Evolutionary conservation across 2,329 filamentous ascomycete genomes (phyloP), one percentile per base, ranked within the genome.

Genomic region (Metarhizium brunneum): DNA sequence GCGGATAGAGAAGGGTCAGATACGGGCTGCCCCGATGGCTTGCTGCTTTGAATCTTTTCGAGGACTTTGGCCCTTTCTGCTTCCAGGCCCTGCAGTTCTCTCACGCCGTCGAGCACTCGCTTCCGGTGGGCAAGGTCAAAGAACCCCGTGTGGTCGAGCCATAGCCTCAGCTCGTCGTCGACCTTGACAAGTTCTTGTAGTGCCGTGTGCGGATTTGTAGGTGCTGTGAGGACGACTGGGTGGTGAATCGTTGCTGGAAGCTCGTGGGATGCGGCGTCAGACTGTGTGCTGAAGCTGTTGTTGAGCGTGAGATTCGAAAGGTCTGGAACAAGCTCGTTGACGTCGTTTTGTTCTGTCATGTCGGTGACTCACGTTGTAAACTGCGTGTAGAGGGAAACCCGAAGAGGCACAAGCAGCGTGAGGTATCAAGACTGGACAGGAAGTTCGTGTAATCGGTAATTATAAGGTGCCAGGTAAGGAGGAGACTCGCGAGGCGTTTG

Each of bases 101-200:
- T 55, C 42, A 63, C 45, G 3, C 52, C 40, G 4, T 54, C 32
- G 35, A 66, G 56, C 1, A 60, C 53, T 10, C 54, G 57, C 4
- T 50, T 54, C 18, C 64, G 61, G 38, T 63, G 54, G 4, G 52
- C 49, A 11, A 43, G 2, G 47, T 66, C 59, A 50, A 63, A 64
- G 54, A 56, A 66, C 18, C 63, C 51, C 2, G 65, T 66, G 30
- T 65, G 54, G n/a, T 63, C 51, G 14, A 66, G 57, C 65, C 64
- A 66, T 14, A 62, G 55, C n/a, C 40, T 47, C 30, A 66, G 45
- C 10, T 65, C 63, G 7, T 57, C 30, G 30, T 64, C 54, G 8
- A 48, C 32, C 43, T 14, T 6, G 52, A 58, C 32, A 2, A 60
- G 54, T 6, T 10, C 40, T 7, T 47, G 18, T 14, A 50, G 50